phyloP scores from a whole-genome alignment of 2,329 filamentous ascomycete genomes.

The Alternaria metachromatica region DNA sequence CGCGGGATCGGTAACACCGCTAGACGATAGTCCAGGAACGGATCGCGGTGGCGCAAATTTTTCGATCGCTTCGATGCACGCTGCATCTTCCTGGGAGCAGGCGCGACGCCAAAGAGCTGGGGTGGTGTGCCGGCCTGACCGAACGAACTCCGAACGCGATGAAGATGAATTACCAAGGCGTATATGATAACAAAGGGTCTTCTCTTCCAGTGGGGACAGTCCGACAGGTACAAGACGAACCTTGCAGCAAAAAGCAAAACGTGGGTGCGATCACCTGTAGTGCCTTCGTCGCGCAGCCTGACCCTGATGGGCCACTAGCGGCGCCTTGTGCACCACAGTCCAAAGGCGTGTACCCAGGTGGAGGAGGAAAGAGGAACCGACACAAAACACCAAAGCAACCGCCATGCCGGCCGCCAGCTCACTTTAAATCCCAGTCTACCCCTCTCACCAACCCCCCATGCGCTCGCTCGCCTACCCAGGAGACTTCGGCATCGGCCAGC shows the following conservation, averaged over 20 bases:
- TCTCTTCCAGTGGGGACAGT: neutral
- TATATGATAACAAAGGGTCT: neutral
- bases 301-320: constrained; percentile 1
- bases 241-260: neutral
- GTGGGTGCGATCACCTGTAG: neutral
- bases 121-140: neutral
- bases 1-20: neutral
- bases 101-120: neutral
- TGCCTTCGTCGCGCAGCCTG: neutral
- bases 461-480: neutral
- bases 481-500: constrained; percentile 10
- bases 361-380: neutral
- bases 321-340: neutral
- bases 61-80: neutral
- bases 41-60: neutral
- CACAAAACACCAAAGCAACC: neutral
- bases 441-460: neutral
- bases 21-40: neutral
- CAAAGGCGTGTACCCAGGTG: neutral
- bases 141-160: neutral
- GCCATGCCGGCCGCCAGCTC: neutral
- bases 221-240: neutral
- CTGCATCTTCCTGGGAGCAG: neutral
- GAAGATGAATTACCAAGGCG: neutral
- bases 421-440: constrained; percentile 7